Base-by-base conservation (phyloP, 2,329 filamentous ascomycete species). In the Claviceps sp. region DNA sequence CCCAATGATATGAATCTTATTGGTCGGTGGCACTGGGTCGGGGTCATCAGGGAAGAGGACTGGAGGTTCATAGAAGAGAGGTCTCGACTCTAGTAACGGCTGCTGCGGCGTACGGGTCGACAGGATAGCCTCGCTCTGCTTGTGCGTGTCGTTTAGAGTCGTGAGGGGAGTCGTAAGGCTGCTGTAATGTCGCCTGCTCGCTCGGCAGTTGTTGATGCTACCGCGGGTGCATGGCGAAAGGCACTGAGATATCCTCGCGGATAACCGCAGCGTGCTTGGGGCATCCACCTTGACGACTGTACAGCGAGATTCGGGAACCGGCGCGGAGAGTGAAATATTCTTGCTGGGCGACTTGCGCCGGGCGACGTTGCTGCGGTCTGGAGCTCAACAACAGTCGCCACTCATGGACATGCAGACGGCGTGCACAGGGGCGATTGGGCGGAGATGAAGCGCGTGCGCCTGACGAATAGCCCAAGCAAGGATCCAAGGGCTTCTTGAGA, bases 1-100 rank as follows among this genome's bases (percentile, higher is more conserved):
- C 22, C 68, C 70, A 1, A 74, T 62, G 8, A 71, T 70, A 50
- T 71, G 65, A 19, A 72, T 70, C 30, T 68, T 70, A 52, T 68
- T 65, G 0, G 61, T 59, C 16, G 63, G 61, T n/a, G 64, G 59
- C 46, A 59, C 60, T 11, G 41, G 17, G 24, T 65, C 59, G 22
- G 64, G 59, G 50, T 64, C 60, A 48, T 63, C 57, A 5, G 65
- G 61, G 38, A 70, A 59, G 19, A 68, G 58, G 13, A 70, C 63
- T 1, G 69, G 68, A 5, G 69, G 68, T 2, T 68, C 61, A 48
- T 64, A 65, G 43, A 65, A 67, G 16, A 60, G 54, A 11, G 60
- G 57, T 26, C 51, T 11, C 14, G 54, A 47, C 41, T 19, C 53
- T 19, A 39, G 59, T 37, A 51, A 56, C 26, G 52, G 50, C 30